Conservation (phyloP, 2,329 filamentous ascomycete genomes). For the Aspergillus pseudoviridinutans region DNA sequence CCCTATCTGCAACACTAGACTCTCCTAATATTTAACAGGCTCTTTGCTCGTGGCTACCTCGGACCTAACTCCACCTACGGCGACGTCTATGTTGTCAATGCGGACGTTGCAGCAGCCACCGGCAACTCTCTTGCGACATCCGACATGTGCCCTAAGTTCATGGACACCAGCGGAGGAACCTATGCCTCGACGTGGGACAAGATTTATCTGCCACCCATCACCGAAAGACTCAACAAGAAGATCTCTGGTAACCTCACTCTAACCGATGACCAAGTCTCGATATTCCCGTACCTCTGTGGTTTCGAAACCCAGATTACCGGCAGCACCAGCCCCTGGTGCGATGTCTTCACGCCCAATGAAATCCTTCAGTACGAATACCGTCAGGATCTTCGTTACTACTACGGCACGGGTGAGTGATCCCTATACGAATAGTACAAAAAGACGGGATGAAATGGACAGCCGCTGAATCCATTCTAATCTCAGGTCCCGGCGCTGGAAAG, state of each 20-base stretch:
- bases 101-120: slow-evolving; percentile 50
- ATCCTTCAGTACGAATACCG: slow-evolving; percentile 62
- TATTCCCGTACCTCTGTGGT: slow-evolving; percentile 66
- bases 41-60: slow-evolving; percentile 58
- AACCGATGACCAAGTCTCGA: slow-evolving; percentile 50
- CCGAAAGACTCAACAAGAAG: slow-evolving; percentile 50
- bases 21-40: slow-evolving; percentile 56
- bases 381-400: slow-evolving; percentile 66
- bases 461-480: slow-evolving; percentile 44
- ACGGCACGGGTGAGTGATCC: slow-evolving; percentile 51
- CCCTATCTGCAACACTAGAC: slow-evolving; percentile 20
- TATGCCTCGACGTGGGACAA: slow-evolving; percentile 17
- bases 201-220: slow-evolving; percentile 10
- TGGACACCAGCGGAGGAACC: slow-evolving; percentile 42
- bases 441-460: slow-evolving; percentile 46
- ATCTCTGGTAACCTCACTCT: slow-evolving; percentile 54
- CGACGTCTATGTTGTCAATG: slow-evolving; percentile 56
- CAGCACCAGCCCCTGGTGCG: slow-evolving; percentile 58
- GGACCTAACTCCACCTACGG: slow-evolving; percentile 54
- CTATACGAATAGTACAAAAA: neutral
- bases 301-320: slow-evolving; percentile 67
- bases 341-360: slow-evolving; percentile 59
- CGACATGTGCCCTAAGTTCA: slow-evolving; percentile 59
- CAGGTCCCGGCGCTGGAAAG: slow-evolving; percentile 13
- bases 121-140: slow-evolving; percentile 63